Evolutionary conservation across 78 protist species (phyloP), one percentile per base, ranked within the genome.

Genomic region (Dictyostelium capitatum): DNA sequence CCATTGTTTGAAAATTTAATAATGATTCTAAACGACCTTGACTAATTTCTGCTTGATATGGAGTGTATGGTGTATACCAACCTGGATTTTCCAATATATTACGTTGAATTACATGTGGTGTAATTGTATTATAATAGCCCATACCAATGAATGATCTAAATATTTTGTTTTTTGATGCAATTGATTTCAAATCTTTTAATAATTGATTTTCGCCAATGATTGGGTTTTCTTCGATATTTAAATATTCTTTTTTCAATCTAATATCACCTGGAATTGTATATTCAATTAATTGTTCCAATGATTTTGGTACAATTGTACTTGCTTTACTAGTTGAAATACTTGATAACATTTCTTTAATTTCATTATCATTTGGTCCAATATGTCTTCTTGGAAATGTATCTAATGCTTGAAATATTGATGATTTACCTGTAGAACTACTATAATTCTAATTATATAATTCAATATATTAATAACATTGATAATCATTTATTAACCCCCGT

Each of bases 21-120:
- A 99, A 96, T 32, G 98, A 90, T 95, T 99, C 99, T 30, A 99
- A 93, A 15, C 99, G 97, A 28, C 97, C 99, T 92, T 98, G 99
- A 15, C 99, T 57, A 15, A 99, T 93, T 96, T 99, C 99, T 4
- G 99, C 98, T 92, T 99, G 99, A 95, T 99, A 99, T 30, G 99
- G 99, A 12, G 99, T 99, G 97, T 99, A 99, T 70, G 98, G 98
- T 32, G 99, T 99, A 97, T 99, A 99, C 99, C 99, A 99, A n/a
- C 97, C 98, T 37, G 99, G 99, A 84, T 97, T 97, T 85, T 99
- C 99, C 67, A 99, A 37, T 23, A 99, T 74, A 90, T 98, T 98
- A 69, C 99, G 92, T 82, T 97, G 97, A 80, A 99, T 97, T 30
- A 98, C 99, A 17, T 89, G 53, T 41, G 99, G 99, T 4, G 93